phyloP scores from a whole-genome alignment of 148 eudicot species.

The Rhododendron simsii region DNA sequence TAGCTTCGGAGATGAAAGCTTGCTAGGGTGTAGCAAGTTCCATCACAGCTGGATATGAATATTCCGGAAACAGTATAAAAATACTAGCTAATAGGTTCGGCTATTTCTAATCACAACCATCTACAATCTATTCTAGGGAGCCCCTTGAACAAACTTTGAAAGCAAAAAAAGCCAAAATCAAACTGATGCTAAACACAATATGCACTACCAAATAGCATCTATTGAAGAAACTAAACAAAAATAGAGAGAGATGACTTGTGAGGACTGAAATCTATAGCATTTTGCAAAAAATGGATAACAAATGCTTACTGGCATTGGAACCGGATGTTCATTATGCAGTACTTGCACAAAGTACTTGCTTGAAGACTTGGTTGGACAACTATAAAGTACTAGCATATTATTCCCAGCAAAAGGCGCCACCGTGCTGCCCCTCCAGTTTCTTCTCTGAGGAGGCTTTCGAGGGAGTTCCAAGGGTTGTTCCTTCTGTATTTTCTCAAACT shows the following conservation, averaged over 20 bases:
- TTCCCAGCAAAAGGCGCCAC: conserved; percentile 95
- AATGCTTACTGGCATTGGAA: conserved; percentile 74
- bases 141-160: not conserved
- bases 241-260: not conserved
- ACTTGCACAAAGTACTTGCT: conserved; percentile 84
- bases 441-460: conserved; percentile 75
- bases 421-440: conserved; percentile 75
- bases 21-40: not conserved
- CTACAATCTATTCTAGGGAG: not conserved
- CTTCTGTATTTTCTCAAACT: conserved; percentile 58
- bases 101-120: not conserved
- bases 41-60: not conserved
- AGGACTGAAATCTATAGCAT: not conserved
- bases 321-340: conserved; percentile 86
- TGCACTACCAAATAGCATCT: not conserved
- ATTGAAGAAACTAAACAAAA: not conserved
- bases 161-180: not conserved
- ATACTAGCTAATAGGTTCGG: not conserved
- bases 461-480: conserved; percentile 75
- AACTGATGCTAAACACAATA: not conserved
- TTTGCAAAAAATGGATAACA: not conserved
- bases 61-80: not conserved
- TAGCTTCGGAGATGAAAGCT: too few species aligned
- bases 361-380: conserved; percentile 54
- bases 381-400: conserved; percentile 79